Conservation (phyloP, 2,329 filamentous ascomycete genomes). For the Pseudocercospora fijiensis region DNA sequence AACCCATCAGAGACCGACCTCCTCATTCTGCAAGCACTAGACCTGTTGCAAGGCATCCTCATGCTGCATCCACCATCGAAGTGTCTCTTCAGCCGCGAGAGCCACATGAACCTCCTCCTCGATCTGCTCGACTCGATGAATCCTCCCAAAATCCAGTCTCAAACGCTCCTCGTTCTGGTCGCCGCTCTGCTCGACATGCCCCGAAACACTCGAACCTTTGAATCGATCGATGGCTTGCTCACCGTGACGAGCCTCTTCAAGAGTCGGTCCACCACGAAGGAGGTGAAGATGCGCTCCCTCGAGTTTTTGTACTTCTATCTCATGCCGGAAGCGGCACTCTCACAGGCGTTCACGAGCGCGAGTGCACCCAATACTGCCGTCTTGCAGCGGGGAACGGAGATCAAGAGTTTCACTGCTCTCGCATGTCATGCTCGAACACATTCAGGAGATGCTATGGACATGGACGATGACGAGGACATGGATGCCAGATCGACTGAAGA, state of each 20-base stretch:
- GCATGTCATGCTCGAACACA: constrained; percentile 33
- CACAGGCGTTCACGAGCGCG: constrained; percentile 20
- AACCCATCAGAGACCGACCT: constrained; percentile 81
- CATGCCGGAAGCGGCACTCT: constrained; percentile 75
- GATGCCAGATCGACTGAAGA: constrained; percentile 69
- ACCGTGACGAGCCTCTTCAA: constrained; percentile 93
- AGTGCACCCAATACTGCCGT: constrained; percentile 33
- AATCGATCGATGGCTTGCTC: constrained; percentile 84
- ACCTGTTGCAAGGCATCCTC: constrained; percentile 83
- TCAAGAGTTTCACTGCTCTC: constrained; percentile 25
- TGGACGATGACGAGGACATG: constrained; percentile 38
- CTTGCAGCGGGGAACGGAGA: constrained; percentile 27
- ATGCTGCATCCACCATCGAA: constrained; percentile 89
- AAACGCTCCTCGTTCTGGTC: constrained; percentile 85
- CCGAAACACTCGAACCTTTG: constrained; percentile 85
- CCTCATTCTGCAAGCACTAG: constrained; percentile 81
- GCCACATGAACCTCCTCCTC: constrained; percentile 95
- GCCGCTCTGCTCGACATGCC: constrained; percentile 84
- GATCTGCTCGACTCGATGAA: constrained; percentile 90
- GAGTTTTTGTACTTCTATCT: constrained; percentile 99
- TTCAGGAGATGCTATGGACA: constrained; percentile 38
- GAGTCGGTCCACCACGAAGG: constrained; percentile 75
- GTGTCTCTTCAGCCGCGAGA: constrained; percentile 79
- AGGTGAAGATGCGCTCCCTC: constrained; percentile 92
- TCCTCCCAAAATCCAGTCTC: constrained; percentile 86